These are phyloP conservation scores for Thelonectria olida DNA, from an alignment of 2,329 filamentous ascomycete species.

Conservation along the genomic window DNA sequence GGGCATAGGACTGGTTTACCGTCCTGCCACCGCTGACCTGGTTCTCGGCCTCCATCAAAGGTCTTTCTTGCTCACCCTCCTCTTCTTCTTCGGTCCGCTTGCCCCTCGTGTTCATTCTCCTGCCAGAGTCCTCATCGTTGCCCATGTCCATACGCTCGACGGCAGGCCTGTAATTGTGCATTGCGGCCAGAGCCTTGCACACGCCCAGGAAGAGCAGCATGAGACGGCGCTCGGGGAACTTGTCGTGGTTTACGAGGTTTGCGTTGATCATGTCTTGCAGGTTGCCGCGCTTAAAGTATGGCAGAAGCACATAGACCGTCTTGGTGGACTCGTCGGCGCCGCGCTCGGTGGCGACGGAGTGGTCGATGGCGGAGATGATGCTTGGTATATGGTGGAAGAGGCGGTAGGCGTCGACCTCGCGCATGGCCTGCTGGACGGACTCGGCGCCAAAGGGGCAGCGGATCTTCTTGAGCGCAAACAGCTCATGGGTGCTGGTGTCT, in stretches of 20 bases:
- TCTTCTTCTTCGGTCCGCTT: slow-evolving; percentile 70
- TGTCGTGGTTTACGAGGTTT: slow-evolving; percentile 93
- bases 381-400: slow-evolving; percentile 85
- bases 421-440: slow-evolving; percentile 92
- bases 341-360: slow-evolving; percentile 80
- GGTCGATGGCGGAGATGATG: slow-evolving; percentile 88
- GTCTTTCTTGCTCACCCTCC: slow-evolving; percentile 79
- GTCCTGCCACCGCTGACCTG: slow-evolving; percentile 68
- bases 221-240: slow-evolving; percentile 86
- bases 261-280: slow-evolving; percentile 98
- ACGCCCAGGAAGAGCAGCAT: slow-evolving; percentile 94
- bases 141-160: slow-evolving; percentile 64
- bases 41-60: slow-evolving; percentile 83
- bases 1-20: slow-evolving; percentile 82
- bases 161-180: slow-evolving; percentile 82
- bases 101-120: slow-evolving; percentile 46
- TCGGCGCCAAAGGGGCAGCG: slow-evolving; percentile 97
- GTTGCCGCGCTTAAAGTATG: slow-evolving; percentile 95
- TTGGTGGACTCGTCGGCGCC: slow-evolving; percentile 74
- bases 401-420: slow-evolving; percentile 96
- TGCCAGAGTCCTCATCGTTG: slow-evolving; percentile 47
- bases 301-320: slow-evolving; percentile 95
- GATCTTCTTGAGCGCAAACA: slow-evolving; percentile 98
- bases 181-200: slow-evolving; percentile 84
- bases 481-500: slow-evolving; percentile 82